Conservation (phyloP, 768 basidiomycete genomes). For the Daedaleopsis sinensis region DNA sequence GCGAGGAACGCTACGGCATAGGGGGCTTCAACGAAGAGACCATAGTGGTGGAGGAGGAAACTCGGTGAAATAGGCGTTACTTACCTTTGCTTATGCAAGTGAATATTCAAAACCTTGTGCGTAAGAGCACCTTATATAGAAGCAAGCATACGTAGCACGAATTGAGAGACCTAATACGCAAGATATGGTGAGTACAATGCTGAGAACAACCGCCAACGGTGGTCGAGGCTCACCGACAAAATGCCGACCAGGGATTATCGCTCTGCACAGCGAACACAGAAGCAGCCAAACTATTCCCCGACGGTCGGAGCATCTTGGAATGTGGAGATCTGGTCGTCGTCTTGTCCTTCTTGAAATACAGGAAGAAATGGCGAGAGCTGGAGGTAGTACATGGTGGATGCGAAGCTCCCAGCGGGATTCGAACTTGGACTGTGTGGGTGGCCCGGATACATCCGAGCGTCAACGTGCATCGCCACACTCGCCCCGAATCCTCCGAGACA, state of each 20-base stretch:
- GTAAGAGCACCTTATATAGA: conserved; percentile 1
- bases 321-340: neutral
- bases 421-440: neutral
- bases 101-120: neutral
- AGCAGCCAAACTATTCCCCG: neutral
- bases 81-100: conserved; percentile 12
- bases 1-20: neutral
- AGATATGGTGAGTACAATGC: neutral
- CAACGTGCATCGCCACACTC: neutral
- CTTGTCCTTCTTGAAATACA: neutral
- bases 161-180: conserved; percentile 8
- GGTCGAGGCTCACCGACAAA: conserved; percentile 16
- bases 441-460: neutral
- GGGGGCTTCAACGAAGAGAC: neutral
- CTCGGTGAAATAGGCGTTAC: conserved; percentile 12
- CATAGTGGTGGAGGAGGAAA: conserved; percentile 5
- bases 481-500: neutral
- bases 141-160: neutral
- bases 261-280: neutral
- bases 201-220: conserved; percentile 1
- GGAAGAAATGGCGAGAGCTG: no score
- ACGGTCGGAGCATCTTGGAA: neutral
- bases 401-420: neutral
- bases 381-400: neutral
- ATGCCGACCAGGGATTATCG: conserved; percentile 4